Base-by-base conservation (phyloP, 164 flowering plant species). In the Platanus orientalis region DNA sequence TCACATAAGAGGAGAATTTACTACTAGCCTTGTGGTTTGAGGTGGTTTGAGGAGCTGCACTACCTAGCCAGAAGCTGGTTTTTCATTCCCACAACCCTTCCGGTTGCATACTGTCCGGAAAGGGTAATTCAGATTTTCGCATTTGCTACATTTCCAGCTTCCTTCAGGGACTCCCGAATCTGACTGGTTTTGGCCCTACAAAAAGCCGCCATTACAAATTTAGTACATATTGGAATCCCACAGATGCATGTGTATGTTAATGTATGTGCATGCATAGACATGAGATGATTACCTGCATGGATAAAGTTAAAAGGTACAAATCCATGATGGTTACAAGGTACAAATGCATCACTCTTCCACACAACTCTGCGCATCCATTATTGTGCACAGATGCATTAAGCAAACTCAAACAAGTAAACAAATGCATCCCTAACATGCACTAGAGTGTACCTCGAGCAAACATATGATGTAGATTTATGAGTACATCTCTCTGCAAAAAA, bases 61-160 rank as follows among this genome's bases (percentile, higher is more conserved):
- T 71, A 73, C 6, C 69, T 63, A 19, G 27, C 60, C n/a, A 12
- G 61, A 19, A 57, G 56, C 66, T 28, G 78, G 66, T 55, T 64
- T 76, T 61, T 74, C 78, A 47, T 39, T 64, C 34, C 74, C 78
- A 44, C 82, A 79, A n/a, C 75, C 81, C 69, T 78, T 78, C 36
- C 78, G 63, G 61, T 79, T 79, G 71, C 82, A 79, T 11, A 76
- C 78, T 23, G 76, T 76, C 60, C 78, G 74, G 64, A 79, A 79
- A 52, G 78, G 82, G 39, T 79, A 76, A 68, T 79, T 79, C 30
- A 79, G 57, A 48, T 79, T 79, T 32, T 62, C 70, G 51, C 82
- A 79, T 68, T 73, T 75, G 71, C 28, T 65, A 58, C 82, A 79
- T 19, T 76, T 76, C 82, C 82, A 79, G 69, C 82, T 76, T 56